These are phyloP conservation scores for Claviceps paspali DNA, from an alignment of 2,329 filamentous ascomycete species.

Conservation along the genomic window DNA sequence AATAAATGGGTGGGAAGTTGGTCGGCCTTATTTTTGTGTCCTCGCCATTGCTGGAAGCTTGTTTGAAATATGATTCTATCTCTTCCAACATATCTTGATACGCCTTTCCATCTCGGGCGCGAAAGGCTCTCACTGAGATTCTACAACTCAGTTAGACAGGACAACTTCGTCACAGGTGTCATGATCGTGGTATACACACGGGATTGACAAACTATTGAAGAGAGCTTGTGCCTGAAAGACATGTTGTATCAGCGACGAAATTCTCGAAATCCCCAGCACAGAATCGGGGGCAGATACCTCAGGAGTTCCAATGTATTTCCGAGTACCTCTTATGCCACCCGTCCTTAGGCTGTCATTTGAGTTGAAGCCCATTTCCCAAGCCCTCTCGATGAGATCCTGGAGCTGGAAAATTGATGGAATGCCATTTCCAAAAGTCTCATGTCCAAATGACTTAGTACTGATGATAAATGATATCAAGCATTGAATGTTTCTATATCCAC, in stretches of 20 bases:
- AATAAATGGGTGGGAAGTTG: slow-evolving; percentile 67
- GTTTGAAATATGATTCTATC: slow-evolving; percentile 61
- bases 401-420: slow-evolving; percentile 68
- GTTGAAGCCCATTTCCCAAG: slow-evolving; percentile 80
- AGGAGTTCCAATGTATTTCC: slow-evolving; percentile 90
- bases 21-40: slow-evolving; percentile 53
- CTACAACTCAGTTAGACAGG: slow-evolving; percentile 16
- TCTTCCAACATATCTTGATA: slow-evolving; percentile 45
- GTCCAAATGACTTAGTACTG: slow-evolving; percentile 37
- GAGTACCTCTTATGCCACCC: slow-evolving; percentile 70
- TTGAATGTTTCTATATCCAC: slow-evolving; percentile 90
- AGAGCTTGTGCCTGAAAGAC: slow-evolving; percentile 56
- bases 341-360: slow-evolving; percentile 61
- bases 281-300: slow-evolving; percentile 39
- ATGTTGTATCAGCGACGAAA: background rate
- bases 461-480: slow-evolving; percentile 74
- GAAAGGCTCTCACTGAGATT: slow-evolving; percentile 48
- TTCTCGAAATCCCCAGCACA: background rate
- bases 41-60: slow-evolving; percentile 26
- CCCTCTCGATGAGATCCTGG: slow-evolving; percentile 73
- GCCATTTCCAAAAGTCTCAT: slow-evolving; percentile 40
- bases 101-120: slow-evolving; percentile 26
- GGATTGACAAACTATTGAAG: slow-evolving; percentile 53
- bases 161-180: background rate
- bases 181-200: slow-evolving; percentile 20